Base-by-base conservation (phyloP, 2,329 filamentous ascomycete species). In the Simplicillium aogashimaense region DNA sequence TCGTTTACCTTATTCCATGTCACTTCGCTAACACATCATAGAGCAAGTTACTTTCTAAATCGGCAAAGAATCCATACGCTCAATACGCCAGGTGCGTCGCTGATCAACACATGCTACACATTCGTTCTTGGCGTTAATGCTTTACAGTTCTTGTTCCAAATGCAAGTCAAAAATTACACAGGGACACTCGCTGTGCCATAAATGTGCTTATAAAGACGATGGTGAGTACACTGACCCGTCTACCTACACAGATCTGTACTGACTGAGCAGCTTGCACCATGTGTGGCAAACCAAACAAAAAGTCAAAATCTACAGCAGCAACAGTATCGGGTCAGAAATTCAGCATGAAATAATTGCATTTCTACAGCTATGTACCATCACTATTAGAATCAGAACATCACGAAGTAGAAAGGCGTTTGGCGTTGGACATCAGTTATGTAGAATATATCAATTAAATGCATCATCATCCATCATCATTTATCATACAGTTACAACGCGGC, bases 151-250 rank as follows among this genome's bases (percentile, higher is more conserved):
- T 1, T 82, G 78, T 50, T 66, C 69, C 8, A 67, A 66, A 31
- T 82, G 78, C 66, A 81, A 78, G 56, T 73, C 72, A 20, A 81
- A 80, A 54, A 68, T 76, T n/a, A 69, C 76, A 10, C 69, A 76
- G 50, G 78, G 78, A 11, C 67, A 70, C 52, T 73, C 72, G 36
- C 75, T 64, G 46, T 82, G 78, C 50, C 72, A 81, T 46, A 68
- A 69, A 34, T 82, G 78, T 54, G 76, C 78, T 11, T 82, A 80
- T 56, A 70, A 74, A 51, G 66, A 69, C 44, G 74, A 81, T 53
- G 64, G 76, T 78, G 57, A 46, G 69, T 57, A 4, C 14, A 14
- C 7, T n/a, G 29, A 18, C 12, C 9, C 9, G 20, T 30, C 10
- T 10, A 12, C 12, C 16, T 8, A 25, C 20, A 25, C 20, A 25